These are phyloP conservation scores for Stereocaulon alpinum DNA, from an alignment of 495 filamentous ascomycete genomes.

Conservation along the genomic window DNA sequence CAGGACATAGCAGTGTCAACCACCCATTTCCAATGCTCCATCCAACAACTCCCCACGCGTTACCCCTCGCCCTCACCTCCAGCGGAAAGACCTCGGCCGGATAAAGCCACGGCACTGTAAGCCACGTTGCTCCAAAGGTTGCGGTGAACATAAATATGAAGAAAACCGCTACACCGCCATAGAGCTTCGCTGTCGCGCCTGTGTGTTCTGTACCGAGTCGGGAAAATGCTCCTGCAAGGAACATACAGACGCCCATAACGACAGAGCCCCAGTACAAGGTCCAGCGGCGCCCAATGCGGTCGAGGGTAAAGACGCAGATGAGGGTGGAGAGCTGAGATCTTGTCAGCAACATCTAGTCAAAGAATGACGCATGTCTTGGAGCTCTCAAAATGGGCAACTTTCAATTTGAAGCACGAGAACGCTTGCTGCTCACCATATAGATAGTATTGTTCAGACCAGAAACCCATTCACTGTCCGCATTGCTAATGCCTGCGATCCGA, in stretches of 20 bases:
- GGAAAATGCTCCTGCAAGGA: slow-evolving; percentile 25
- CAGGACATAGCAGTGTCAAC: slow-evolving; percentile 23
- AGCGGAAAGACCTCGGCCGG: slow-evolving; percentile 63
- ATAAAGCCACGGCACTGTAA: slow-evolving; percentile 61
- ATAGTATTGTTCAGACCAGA: slow-evolving; percentile 44
- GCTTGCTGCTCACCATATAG: slow-evolving; percentile 26
- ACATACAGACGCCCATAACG: slow-evolving; percentile 52
- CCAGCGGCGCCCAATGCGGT: slow-evolving; percentile 17
- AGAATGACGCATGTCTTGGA: background rate
- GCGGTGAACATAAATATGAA: slow-evolving; percentile 61
- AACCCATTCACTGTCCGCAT: slow-evolving; percentile 30
- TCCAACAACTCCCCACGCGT: slow-evolving; percentile 61
- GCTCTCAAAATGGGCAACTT: no score
- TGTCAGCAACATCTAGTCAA: background rate
- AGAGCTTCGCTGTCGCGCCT: background rate
- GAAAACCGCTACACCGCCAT: slow-evolving; percentile 48
- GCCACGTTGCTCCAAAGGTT: slow-evolving; percentile 60
- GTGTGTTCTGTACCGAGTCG: background rate
- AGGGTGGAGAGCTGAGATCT: slow-evolving; percentile 35
- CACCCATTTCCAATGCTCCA: slow-evolving; percentile 62
- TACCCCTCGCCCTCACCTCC: slow-evolving; percentile 54
- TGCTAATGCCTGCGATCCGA: slow-evolving; percentile 1
- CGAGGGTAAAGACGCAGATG: slow-evolving; percentile 35
- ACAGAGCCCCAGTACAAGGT: slow-evolving; percentile 53
- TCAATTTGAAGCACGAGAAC: no score